Evolutionary conservation across 768 basidiomycete species (phyloP).

Genomic region (Lactarius deliciosus): DNA sequence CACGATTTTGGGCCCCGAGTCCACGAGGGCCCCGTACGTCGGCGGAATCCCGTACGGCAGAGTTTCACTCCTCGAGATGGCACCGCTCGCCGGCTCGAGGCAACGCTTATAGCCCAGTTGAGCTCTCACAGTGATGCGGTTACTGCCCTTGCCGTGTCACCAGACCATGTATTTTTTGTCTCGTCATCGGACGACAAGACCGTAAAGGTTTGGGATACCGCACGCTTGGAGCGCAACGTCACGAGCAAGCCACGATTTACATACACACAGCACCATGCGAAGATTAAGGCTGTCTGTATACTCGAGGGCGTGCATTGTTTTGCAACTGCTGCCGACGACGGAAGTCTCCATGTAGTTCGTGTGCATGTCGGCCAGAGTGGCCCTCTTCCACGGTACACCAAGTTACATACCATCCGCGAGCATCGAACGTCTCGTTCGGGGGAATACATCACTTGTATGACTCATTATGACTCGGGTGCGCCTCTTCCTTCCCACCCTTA

Average conservation of each 20-base stretch:
- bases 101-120: conserved; percentile 80
- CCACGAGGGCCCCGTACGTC: conserved; percentile 75
- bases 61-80: conserved; percentile 67
- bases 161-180: conserved; percentile 93
- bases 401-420: conserved; percentile 78
- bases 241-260: conserved; percentile 65
- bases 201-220: conserved; percentile 90
- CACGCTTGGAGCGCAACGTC: conserved; percentile 90
- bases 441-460: conserved; percentile 83
- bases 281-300: conserved; percentile 68
- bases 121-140: conserved; percentile 79
- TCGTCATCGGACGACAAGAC: conserved; percentile 94
- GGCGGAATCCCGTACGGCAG: conserved; percentile 71
- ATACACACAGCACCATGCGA: conserved; percentile 65
- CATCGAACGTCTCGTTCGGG: conserved; percentile 68
- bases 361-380: conserved; percentile 69
- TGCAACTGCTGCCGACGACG: conserved; percentile 82
- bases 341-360: conserved; percentile 79
- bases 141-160: conserved; percentile 80
- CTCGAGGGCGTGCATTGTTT: conserved; percentile 88
- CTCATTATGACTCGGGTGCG: conserved; percentile 74
- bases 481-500: not conserved
- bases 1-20: conserved; percentile 91
- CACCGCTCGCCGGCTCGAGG: conserved; percentile 60
- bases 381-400: conserved; percentile 78